Base-by-base conservation (phyloP, 1,284 basidiomycete species). In the Thecaphora frezii region DNA sequence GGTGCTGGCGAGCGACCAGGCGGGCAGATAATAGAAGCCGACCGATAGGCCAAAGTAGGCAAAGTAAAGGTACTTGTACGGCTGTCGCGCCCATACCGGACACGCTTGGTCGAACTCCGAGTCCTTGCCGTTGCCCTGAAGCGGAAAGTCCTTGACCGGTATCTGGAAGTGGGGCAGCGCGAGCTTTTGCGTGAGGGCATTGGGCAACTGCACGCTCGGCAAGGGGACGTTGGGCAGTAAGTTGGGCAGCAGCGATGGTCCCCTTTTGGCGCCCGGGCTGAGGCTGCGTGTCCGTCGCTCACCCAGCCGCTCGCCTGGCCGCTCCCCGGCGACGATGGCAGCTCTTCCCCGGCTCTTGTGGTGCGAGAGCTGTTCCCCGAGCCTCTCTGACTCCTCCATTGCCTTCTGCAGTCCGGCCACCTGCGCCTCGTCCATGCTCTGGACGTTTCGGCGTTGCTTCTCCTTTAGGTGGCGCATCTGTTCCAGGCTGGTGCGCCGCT, bases 1-100 rank as follows among this genome's bases (percentile, higher is more conserved):
- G 21, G 67, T 44, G 3, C 61, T 69, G 3, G 48, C 42, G n/a
- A 76, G 13, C 2, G 71, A 64, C 51, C 68, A 70, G 8, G 46
- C 52, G 3, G 74, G 74, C 3, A 76, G 46, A 24, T 67, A 63
- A 49, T 61, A 41, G 33, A 73, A 51, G 1, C 66, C 67, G 16
- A 75, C 59, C 21, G 63, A 63, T n/a, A 71, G 50, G 18, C 72
- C 69, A 57, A 77, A 77, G 46, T 64, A 69, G 30, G 56, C 53
- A 25, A 62, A 68, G 57, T 77, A 77, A 40, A 74, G 33, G 25
- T 65, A 57, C 56, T 75, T 74, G 38, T 43, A 69, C 18, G 74
- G 74, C 36, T 74, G 62, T 10, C 57, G 52, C 1, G 66, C 58
- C 73, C 73, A 77, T 1, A 76, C 37, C 2, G 74, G 74, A 7